These are phyloP conservation scores for Taiozyma onychis DNA, from an alignment of 1,139 yeast species.

Conservation along the genomic window DNA sequence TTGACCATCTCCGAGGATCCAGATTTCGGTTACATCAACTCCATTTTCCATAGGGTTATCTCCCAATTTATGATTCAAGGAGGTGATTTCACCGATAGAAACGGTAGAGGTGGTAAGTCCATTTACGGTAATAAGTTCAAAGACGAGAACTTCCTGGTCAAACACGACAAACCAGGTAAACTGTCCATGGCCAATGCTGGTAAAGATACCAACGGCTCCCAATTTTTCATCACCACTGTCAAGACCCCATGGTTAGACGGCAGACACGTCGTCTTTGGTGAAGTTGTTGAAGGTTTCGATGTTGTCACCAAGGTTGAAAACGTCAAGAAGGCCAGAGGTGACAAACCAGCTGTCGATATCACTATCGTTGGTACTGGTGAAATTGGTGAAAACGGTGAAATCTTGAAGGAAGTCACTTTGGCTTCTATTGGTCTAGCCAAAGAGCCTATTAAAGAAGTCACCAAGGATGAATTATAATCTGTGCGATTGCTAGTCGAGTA, in stretches of 20 bases:
- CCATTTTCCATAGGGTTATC: conserved; percentile 90
- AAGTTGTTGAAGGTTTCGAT: conserved; percentile 83
- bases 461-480: conserved; percentile 17
- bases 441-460: conserved; percentile 2
- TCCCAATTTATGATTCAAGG: conserved; percentile 96
- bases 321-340: conserved; percentile 68
- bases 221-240: conserved; percentile 92
- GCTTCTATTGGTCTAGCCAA: conserved; percentile 9
- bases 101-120: conserved; percentile 94
- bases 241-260: conserved; percentile 91
- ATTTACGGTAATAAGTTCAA: conserved; percentile 86
- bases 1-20: conserved; percentile 47
- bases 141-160: conserved; percentile 82
- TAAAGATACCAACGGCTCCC: conserved; percentile 93
- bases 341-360: conserved; percentile 62
- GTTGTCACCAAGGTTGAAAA: conserved; percentile 73
- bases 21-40: conserved; percentile 51
- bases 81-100: conserved; percentile 91
- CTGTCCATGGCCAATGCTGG: conserved; percentile 97
- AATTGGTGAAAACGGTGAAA: conserved; percentile 33
- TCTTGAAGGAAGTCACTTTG: conserved; percentile 17
- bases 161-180: conserved; percentile 79
- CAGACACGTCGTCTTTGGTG: conserved; percentile 94
- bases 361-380: conserved; percentile 78
- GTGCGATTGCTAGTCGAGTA: not conserved